A percentile compares a stretch with the other conserved stretches of the same genome.
Conservation (phyloP, 1,284 basidiomycete species). For the Ceraceosorus guamensis region DNA sequence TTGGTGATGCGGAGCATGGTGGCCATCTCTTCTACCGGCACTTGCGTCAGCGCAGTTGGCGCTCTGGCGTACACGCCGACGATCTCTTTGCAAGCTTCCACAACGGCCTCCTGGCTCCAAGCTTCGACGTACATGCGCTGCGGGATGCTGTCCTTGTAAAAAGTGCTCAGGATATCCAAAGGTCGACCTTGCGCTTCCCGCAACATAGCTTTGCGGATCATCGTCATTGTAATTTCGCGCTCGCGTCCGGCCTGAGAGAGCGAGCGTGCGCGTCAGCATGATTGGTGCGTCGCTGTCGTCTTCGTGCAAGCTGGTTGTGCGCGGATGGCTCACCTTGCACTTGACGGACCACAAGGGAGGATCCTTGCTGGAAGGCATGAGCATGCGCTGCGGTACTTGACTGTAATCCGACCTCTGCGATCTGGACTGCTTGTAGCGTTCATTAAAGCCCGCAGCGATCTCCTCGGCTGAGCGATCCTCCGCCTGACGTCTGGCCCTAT, state of each 20-base stretch:
- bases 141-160: conserved; percentile 87
- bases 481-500: conserved; percentile 66
- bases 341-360: conserved; percentile 91
- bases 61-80: conserved; percentile 74
- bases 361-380: conserved; percentile 95
- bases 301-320: background rate
- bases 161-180: conserved; percentile 74
- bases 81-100: conserved; percentile 75
- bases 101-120: conserved; percentile 75
- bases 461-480: conserved; percentile 77
- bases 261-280: background rate
- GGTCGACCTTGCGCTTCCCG: conserved; percentile 4
- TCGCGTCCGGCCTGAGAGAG: conserved; percentile 71
- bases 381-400: conserved; percentile 76
- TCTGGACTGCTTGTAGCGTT: conserved; percentile 62
- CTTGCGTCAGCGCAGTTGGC: conserved; percentile 63
- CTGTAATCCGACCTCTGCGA: conserved; percentile 58
- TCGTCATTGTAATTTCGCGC: conserved; percentile 81
- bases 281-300: background rate
- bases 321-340: conserved; percentile 69
- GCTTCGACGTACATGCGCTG: conserved; percentile 97
- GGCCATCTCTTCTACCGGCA: conserved; percentile 98
- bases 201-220: conserved; percentile 81
- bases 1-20: conserved; percentile 92
- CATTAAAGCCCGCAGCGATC: conserved; percentile 74